Base-by-base conservation (phyloP, 805 yeast species). In the Lipomyces mesembrius region DNA sequence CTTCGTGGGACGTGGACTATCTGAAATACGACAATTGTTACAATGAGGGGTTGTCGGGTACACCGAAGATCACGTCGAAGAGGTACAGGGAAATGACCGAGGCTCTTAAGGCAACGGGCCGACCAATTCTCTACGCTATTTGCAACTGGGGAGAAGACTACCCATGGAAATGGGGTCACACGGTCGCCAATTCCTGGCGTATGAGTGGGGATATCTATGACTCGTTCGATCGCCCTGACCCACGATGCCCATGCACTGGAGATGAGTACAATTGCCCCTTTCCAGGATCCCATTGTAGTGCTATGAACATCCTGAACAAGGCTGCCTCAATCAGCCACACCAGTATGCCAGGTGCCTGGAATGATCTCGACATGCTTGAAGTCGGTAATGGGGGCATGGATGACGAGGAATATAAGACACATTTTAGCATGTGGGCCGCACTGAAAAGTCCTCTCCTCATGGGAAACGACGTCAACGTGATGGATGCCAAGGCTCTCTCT, bases 111-210 rank as follows among this genome's bases (percentile, higher is more conserved):
- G 63, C 63, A 20, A 74, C 79, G 11, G 79, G 78, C n/a, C 71
- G 76, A 35, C 71, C 75, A 5, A 75, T 76, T 14, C 72, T 75
- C 57, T 76, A 75, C 63, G 73, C 78, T 8, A 52, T 75, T 27
- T 76, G 79, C 64, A 75, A 76, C 64, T 76, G 79, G 79, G 79
- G 79, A 14, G 76, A 76, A 64, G 78, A 76, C 62, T 57, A 64
- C 25, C 75, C 76, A 2, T 76, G 74, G 74, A 69, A 74, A 39
- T 76, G 79, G 79, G 77, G 72, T 6, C 70, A 74, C 17, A 72
- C 74, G 1, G 71, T 76, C 29, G 67, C 78, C 22, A 74, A 75
- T 63, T 75, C 78, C 4, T 75, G 77, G 77, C 68, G 78, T 62
- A 74, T 76, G 43, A 67, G 74, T 46, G 77, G 79, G n/a, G 77